Conservation (phyloP, 2,329 filamentous ascomycete species). For the Botryosphaeria dothidea region DNA sequence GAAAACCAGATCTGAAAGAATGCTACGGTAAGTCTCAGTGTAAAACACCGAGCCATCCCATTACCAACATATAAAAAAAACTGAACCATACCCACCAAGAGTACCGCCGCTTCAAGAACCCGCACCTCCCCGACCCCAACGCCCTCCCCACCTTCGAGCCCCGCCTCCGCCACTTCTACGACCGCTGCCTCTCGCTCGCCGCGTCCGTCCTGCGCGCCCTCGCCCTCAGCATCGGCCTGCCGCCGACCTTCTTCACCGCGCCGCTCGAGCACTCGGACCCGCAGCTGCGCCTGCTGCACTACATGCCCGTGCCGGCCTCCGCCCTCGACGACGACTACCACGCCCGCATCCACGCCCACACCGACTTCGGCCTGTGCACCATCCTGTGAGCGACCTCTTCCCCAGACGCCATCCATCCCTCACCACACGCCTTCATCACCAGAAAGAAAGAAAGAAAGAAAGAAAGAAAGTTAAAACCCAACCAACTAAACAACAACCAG, state of each 20-base stretch:
- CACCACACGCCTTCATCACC: background rate
- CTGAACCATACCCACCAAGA: conserved; percentile 36
- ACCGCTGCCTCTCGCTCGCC: conserved; percentile 71
- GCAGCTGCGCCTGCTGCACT: conserved; percentile 70
- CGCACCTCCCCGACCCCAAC: conserved; percentile 65
- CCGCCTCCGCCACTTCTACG: conserved; percentile 77
- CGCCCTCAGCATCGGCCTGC: conserved; percentile 75
- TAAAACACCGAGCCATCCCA: too few relatives aligned
- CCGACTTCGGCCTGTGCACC: conserved; percentile 47
- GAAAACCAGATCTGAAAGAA: conserved; percentile 54
- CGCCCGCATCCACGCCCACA: conserved; percentile 73
- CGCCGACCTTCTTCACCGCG: conserved; percentile 71
- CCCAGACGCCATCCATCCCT: too few relatives aligned
- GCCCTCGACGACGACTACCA: conserved; percentile 63
- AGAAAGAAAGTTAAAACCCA: conserved; percentile 46
- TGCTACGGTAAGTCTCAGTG: conserved; percentile 38
- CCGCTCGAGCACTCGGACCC: conserved; percentile 62
- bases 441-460: background rate
- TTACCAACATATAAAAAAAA: background rate
- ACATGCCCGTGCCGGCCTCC: conserved; percentile 66
- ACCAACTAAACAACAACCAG: conserved; percentile 68
- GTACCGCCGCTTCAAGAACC: conserved; percentile 61
- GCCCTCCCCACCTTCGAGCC: conserved; percentile 55
- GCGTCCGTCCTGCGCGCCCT: conserved; percentile 80
- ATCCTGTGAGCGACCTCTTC: background rate